Conservation (phyloP, 148 eudicot genomes). For the Linanthus parryae region DNA sequence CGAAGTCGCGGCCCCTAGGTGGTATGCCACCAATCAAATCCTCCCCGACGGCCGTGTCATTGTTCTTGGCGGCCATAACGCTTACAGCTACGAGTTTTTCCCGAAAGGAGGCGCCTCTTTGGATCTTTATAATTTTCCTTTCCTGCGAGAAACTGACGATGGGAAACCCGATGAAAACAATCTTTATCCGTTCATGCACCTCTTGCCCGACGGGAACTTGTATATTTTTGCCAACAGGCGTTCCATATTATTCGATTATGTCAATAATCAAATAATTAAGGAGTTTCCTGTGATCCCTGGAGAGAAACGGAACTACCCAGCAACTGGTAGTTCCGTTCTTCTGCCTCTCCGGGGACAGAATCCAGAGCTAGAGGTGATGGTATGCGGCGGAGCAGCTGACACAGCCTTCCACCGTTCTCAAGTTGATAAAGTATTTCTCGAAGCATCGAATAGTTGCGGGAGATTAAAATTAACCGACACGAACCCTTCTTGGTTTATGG, state of each 20-base stretch:
- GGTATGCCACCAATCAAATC: constrained; percentile 45
- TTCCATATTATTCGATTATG: constrained; percentile 49
- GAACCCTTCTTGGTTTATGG: constrained; percentile 45
- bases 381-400: constrained; percentile 52
- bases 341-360: constrained; percentile 39
- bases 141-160: constrained; percentile 34
- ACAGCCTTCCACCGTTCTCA: constrained; percentile 35
- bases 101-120: constrained; percentile 21
- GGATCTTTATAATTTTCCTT: constrained; percentile 24
- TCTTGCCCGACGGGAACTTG: constrained; percentile 45
- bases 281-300: constrained; percentile 39
- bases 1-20: constrained; percentile 21
- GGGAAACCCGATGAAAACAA: constrained; percentile 31
- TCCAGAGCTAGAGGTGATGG: constrained; percentile 46
- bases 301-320: constrained; percentile 51
- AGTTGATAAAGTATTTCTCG: constrained; percentile 26
- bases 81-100: constrained; percentile 41
- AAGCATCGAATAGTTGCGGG: constrained; percentile 37
- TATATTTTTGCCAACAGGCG: constrained; percentile 60
- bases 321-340: constrained; percentile 51
- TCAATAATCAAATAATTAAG: constrained; percentile 31
- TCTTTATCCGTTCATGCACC: constrained; percentile 52
- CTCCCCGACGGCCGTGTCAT: constrained; percentile 44
- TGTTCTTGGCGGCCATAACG: constrained; percentile 48
- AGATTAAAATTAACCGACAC: constrained; percentile 53